Conservation (phyloP, 2,329 filamentous ascomycete genomes). For the Aspergillaceae sp. region DNA sequence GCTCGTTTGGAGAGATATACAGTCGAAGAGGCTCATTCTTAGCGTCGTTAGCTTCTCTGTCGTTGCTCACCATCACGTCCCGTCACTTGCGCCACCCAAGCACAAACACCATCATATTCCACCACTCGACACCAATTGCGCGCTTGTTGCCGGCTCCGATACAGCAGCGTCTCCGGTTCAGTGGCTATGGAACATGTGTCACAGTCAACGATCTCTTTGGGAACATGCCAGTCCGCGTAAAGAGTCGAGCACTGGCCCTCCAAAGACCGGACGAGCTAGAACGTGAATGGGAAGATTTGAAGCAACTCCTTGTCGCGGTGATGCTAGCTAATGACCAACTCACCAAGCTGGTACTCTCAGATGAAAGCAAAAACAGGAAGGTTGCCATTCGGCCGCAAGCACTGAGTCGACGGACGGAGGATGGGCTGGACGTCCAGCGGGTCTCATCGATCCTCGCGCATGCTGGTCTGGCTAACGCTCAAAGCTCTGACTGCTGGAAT, state of each 20-base stretch:
- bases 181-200: conserved; percentile 64
- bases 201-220: conserved; percentile 76
- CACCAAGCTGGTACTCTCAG: conserved; percentile 52
- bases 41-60: conserved; percentile 65
- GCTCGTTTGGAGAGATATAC: conserved; percentile 42
- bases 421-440: conserved; percentile 19
- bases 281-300: conserved; percentile 59
- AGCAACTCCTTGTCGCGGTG: conserved; percentile 51
- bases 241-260: conserved; percentile 56
- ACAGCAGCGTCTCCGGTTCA: conserved; percentile 49
- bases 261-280: conserved; percentile 46
- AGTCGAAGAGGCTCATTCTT: conserved; percentile 68
- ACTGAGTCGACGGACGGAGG: not conserved
- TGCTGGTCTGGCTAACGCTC: conserved; percentile 51
- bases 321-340: conserved; percentile 60
- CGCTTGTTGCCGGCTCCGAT: conserved; percentile 54
- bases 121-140: conserved; percentile 58
- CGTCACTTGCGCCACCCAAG: conserved; percentile 44
- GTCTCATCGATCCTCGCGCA: conserved; percentile 54
- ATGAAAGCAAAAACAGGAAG: conserved; percentile 36
- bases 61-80: conserved; percentile 68
- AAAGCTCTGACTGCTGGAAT: conserved; percentile 54
- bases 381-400: conserved; percentile 22
- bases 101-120: conserved; percentile 58
- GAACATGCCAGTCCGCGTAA: conserved; percentile 81